Evolutionary conservation across 805 yeast genomes (phyloP), one percentile per base, ranked within the genome.

Genomic region (Torulaspora franciscae): DNA sequence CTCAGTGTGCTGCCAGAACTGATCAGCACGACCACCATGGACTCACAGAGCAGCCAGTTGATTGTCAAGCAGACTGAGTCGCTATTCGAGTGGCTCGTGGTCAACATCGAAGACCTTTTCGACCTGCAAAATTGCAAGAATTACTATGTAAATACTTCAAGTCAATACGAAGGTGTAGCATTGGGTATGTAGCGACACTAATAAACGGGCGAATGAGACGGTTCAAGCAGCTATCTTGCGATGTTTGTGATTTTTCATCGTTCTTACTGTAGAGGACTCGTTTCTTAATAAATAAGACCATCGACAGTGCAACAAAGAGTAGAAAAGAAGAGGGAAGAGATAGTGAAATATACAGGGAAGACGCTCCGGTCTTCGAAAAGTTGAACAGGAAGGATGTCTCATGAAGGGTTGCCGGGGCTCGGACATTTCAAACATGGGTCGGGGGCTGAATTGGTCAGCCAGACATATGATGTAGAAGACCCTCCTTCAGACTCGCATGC

Each of bases 1-100:
- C 70, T 89, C 51, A 83, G 86, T 11, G 72, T 85, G 1, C 66
- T 93, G 35, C 98, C 99, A 0, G 93, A 88, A 8, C 67, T 89
- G n/a, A 74, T 90, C 43, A 75, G 87, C 0, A 82, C 81, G 50
- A 80, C 95, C 1, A 68, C 80, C 7, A 85, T 89, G 89, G 96
- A 89, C 56, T 72, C 76, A n/a, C 82, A 80, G 46, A 79, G 89
- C 23, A 55, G 63, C 37, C 58, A 54, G 24, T 34, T 60, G 15
- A 50, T 63, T n/a, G 52, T 61, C 4, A 55, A 52, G 40, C 62
- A 60, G 30, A 48, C 60, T 2, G 67, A 64, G 35, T 40, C 40
- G 4, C 45, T 64, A 3, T 45, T 61, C 11, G 48, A 55, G 26
- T 64, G 66, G 66, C 46, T 64, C 22, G 50, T 54, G 5, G 28